A percentile compares a stretch with the other conserved stretches of the same genome.
These are phyloP conservation scores for Lactifluus piperatus DNA, from an alignment of 768 basidiomycete genomes.

Conservation along the genomic window DNA sequence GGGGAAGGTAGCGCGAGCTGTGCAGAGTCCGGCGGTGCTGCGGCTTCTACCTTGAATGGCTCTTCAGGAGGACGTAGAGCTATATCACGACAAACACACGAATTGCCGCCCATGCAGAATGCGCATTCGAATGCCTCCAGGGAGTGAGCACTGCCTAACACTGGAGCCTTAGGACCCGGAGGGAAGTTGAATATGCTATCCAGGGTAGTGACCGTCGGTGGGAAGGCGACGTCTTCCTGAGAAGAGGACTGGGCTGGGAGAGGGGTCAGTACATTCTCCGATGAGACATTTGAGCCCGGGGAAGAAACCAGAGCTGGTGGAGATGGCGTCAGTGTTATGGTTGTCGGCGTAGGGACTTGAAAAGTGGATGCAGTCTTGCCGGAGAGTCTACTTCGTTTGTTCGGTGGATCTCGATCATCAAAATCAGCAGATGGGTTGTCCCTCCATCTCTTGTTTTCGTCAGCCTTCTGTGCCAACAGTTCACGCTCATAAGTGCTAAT, in stretches of 20 bases:
- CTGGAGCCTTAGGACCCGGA: conserved; percentile 25
- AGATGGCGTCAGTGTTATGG: conserved; percentile 23
- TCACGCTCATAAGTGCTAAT: conserved; percentile 26
- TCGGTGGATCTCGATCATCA: conserved; percentile 21
- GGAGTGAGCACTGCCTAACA: conserved; percentile 23
- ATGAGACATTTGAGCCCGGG: conserved; percentile 32
- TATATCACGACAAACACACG: conserved; percentile 74
- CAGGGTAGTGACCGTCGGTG: conserved; percentile 26
- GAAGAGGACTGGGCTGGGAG: conserved; percentile 24
- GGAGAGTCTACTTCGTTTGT: conserved; percentile 31
- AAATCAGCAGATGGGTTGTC: conserved; percentile 35
- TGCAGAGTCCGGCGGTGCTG: conserved; percentile 20
- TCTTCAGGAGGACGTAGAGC: conserved; percentile 35
- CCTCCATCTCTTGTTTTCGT: conserved; percentile 51
- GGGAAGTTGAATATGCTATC: conserved; percentile 32
- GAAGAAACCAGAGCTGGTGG: conserved; percentile 46
- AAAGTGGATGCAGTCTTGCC: conserved; percentile 22
- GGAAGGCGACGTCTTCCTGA: conserved; percentile 25
- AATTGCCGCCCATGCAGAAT: conserved; percentile 59
- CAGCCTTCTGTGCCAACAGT: conserved; percentile 17
- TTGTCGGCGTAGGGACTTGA: conserved; percentile 25
- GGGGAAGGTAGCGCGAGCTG: conserved; percentile 15
- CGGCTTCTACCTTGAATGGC: conserved; percentile 25
- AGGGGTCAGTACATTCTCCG: conserved; percentile 28
- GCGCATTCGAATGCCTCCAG: conserved; percentile 56